Conservation (phyloP, 2,329 filamentous ascomycete species). For the Ascochyta koolunga region DNA sequence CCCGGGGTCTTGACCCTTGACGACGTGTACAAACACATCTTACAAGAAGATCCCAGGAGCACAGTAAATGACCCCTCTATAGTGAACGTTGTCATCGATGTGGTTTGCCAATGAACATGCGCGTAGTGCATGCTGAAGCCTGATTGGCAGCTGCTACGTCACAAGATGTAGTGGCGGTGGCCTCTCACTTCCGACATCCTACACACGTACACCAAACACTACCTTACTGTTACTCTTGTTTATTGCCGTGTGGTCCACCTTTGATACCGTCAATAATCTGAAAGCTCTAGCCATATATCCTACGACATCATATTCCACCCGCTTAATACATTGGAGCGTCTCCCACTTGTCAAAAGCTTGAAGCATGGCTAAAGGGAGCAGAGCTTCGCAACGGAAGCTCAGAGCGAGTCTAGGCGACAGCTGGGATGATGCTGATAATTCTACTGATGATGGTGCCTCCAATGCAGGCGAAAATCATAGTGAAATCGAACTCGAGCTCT, state of each 20-base stretch:
- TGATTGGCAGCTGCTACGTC: conserved; percentile 41
- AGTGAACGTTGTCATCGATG: too few relatives aligned
- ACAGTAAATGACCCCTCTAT: background rate
- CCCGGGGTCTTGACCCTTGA: background rate
- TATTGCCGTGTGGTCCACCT: background rate
- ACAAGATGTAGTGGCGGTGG: conserved; percentile 32
- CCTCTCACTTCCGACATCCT: conserved; percentile 28
- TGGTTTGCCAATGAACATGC: background rate
- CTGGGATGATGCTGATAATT: conserved; percentile 42
- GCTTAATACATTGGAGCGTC: background rate
- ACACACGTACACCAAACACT: conserved; percentile 3
- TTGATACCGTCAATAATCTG: background rate
- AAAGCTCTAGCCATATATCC: background rate
- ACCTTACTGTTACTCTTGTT: background rate
- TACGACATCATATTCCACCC: background rate
- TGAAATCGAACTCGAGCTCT: conserved; percentile 33
- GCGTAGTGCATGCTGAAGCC: conserved; percentile 1
- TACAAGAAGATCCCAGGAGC: background rate
- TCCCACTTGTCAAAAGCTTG: background rate
- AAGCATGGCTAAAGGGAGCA: conserved; percentile 10
- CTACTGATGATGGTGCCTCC: conserved; percentile 34
- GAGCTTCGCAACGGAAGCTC: conserved; percentile 24
- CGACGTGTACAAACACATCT: background rate
- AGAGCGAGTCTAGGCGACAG: conserved; percentile 41
- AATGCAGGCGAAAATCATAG: conserved; percentile 32